Evolutionary conservation across 2,329 filamentous ascomycete genomes (phyloP).

Genomic region (Colletotrichum magnum): DNA sequence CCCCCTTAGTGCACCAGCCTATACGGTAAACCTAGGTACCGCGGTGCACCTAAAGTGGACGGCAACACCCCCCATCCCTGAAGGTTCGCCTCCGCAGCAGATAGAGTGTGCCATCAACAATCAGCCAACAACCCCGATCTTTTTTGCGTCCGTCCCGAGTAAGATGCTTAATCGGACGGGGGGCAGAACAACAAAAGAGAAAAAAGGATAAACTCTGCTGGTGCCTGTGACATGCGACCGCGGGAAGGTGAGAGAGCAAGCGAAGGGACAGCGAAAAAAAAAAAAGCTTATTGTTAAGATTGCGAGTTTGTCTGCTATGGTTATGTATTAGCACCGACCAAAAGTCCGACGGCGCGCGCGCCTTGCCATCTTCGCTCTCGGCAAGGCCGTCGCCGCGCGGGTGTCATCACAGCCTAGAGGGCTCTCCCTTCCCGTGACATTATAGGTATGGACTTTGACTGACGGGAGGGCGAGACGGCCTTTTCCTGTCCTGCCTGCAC

Average conservation of each 20-base stretch:
- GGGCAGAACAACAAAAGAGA: not conserved
- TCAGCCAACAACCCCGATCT: constrained; percentile 2
- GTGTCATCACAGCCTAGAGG: constrained; percentile 7
- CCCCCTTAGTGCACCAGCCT: too few species aligned
- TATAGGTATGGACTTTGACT: not conserved
- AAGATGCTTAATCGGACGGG: constrained; percentile 36
- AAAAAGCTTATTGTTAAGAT: constrained; percentile 33
- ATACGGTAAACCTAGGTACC: too few species aligned
- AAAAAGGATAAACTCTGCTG: constrained; percentile 5
- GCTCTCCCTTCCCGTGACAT: not conserved
- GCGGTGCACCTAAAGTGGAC: too few species aligned
- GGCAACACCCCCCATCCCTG: not conserved
- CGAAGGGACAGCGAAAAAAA: too few species aligned
- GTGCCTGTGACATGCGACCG: not conserved
- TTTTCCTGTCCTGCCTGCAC: not conserved
- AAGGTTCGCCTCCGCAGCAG: constrained; percentile 21
- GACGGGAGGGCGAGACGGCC: not conserved
- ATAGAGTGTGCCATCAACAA: constrained; percentile 18
- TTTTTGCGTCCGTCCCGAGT: constrained; percentile 23
- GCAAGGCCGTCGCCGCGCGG: constrained; percentile 1
- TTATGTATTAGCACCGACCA: too few species aligned
- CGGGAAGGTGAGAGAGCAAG: not conserved
- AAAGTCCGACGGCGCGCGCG: too few species aligned
- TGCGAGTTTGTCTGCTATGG: not conserved
- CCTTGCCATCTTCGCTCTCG: constrained; percentile 2